phyloP scores from a whole-genome alignment of 768 basidiomycete species.

The Trichaptum fuscoviolaceum region DNA sequence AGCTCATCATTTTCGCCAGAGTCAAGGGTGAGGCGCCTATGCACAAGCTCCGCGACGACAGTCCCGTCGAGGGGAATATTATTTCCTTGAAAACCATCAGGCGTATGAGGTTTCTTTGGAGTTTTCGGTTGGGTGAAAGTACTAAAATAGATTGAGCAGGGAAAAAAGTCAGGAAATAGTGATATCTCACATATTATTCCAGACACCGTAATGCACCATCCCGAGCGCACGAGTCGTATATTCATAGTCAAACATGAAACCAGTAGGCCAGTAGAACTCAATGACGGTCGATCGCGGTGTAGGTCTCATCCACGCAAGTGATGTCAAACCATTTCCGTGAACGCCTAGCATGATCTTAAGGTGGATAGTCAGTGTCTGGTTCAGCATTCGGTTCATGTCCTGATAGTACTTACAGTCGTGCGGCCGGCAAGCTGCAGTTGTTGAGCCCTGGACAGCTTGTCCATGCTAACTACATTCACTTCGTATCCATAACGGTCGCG shows the following conservation, averaged over 20 bases:
- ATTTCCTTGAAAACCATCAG: conserved; percentile 43
- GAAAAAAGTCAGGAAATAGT: neutral
- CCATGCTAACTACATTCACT: conserved; percentile 83
- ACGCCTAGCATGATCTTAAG: conserved; percentile 91
- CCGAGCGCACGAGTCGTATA: conserved; percentile 75
- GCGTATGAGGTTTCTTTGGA: neutral
- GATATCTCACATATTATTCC: conserved; percentile 56
- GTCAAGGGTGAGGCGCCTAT: conserved; percentile 32
- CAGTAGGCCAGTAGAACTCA: conserved; percentile 83
- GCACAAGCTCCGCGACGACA: conserved; percentile 57
- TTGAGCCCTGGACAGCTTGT: conserved; percentile 71
- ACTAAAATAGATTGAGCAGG: neutral
- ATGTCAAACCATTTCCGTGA: conserved; percentile 87
- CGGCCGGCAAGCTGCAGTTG: conserved; percentile 77
- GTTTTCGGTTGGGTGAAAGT: neutral
- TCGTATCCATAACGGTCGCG: conserved; percentile 74
- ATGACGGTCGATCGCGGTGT: conserved; percentile 79
- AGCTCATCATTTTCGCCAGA: neutral
- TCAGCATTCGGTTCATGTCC: conserved; percentile 17
- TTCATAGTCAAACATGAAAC: conserved; percentile 85
- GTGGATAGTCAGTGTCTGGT: neutral
- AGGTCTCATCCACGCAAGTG: conserved; percentile 90
- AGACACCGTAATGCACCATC: conserved; percentile 81
- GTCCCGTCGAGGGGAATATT: conserved; percentile 77
- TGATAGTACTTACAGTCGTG: conserved; percentile 60